These are phyloP conservation scores for Globisporangium orthogonon DNA, from an alignment of 352 stramenopile species.

Conservation along the genomic window DNA sequence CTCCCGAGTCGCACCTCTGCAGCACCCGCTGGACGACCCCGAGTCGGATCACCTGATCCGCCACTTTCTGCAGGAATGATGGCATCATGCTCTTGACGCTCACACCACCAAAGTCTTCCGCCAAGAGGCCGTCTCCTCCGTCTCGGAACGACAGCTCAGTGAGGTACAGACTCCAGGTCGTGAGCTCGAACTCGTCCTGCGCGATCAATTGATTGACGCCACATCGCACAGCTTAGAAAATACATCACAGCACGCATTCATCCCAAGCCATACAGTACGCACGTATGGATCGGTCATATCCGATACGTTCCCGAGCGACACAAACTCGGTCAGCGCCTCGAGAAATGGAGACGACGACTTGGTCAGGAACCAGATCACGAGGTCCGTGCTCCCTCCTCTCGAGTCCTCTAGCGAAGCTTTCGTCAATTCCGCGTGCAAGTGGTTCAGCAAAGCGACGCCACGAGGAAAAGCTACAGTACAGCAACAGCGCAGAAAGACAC, in stretches of 20 bases:
- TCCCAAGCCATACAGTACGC: conserved; percentile 8
- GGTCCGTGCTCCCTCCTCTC: conserved; percentile 15
- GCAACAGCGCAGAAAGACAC: background rate
- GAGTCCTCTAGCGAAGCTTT: conserved; percentile 30
- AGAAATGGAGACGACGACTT: conserved; percentile 49
- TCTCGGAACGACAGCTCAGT: conserved; percentile 17
- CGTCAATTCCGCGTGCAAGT: conserved; percentile 32
- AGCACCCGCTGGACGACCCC: conserved; percentile 34
- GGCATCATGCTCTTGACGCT: conserved; percentile 23
- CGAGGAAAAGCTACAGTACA: conserved; percentile 32
- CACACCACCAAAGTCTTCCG: conserved; percentile 8
- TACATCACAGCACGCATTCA: background rate
- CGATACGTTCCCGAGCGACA: conserved; percentile 32
- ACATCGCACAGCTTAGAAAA: background rate
- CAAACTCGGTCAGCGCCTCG: conserved; percentile 39
- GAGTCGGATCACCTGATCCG: conserved; percentile 20
- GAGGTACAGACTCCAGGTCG: conserved; percentile 31
- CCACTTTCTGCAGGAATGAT: conserved; percentile 21
- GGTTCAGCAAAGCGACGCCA: conserved; percentile 43
- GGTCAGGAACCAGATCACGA: conserved; percentile 53
- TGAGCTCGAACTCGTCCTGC: conserved; percentile 43
- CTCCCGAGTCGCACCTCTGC: conserved; percentile 10
- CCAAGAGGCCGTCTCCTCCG: conserved; percentile 28
- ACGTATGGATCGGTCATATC: conserved; percentile 49
- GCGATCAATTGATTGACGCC: background rate